Evolutionary conservation across 495 filamentous ascomycete genomes (phyloP), one percentile per base, ranked within the genome.

Genomic region (Stereocaulon alpinum): DNA sequence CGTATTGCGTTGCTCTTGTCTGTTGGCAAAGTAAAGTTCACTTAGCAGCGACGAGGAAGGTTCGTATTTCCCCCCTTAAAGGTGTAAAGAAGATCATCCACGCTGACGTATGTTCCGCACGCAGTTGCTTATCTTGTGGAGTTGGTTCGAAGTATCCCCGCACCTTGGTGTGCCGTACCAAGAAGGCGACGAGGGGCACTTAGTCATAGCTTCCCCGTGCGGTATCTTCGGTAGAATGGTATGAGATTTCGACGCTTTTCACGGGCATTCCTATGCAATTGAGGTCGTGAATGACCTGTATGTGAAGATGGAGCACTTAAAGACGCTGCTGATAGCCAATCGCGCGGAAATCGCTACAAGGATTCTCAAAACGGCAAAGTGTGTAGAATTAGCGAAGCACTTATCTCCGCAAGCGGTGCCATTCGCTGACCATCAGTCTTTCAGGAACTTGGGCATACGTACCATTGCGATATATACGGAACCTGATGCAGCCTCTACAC

Each of bases 321-420:
- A 72, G 52, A 72, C 69, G n/a, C 52, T 75, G n/a, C 62, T 76
- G 3, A 63, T 75, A 29, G 72, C 72, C 20, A 86, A 86, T 66
- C 73, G 82, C 41, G 82, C 81, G 17, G 81, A 83, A 61, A 83
- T 83, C 45, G 81, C 81, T 0, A 74, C 74, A 29, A 63, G 80
- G 24, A 71, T 73, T 45, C 70, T 79, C 15, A 69, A 67, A 56
- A 73, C 76, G 29, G 71, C 71, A 15, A 70, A 65, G 71, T 73
- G 63, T 22, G 61, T 44, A 45, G 29, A 17, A 17, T 0, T 29
- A 40, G 12, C 24, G 17, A n/a, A 20, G 20, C 32, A 22, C 37
- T 15, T 58, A 50, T 48, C 32, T 22, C 29, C 29, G 9, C 44
- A 14, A 1, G 18, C 42, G n/a, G 40, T 37, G 7, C 34, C 7